Evolutionary conservation across 2,329 filamentous ascomycete species (phyloP).

Genomic region (Stagonosporopsis tanaceti): DNA sequence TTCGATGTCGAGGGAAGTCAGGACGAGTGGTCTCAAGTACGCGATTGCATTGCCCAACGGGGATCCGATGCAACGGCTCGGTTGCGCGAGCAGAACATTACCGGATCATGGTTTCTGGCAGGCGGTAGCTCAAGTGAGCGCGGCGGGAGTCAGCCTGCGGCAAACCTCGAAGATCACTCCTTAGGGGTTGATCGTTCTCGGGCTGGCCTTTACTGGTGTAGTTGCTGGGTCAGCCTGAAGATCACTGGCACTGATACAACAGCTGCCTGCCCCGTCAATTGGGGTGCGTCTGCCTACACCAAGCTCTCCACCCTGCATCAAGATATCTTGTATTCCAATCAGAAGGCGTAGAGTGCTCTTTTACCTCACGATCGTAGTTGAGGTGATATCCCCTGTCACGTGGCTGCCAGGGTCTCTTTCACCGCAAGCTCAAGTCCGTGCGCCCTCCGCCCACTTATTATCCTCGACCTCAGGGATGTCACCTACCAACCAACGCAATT

Average conservation of each 20-base stretch:
- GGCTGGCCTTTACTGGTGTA: not conserved
- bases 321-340: too few relatives aligned
- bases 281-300: too few relatives aligned
- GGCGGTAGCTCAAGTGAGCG: not conserved
- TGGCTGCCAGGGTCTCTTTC: not conserved
- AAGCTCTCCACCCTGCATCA: too few relatives aligned
- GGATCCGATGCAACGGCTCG: not conserved
- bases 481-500: not conserved
- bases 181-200: not conserved
- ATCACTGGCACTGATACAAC: not conserved
- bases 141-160: not conserved
- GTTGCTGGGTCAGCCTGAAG: not conserved
- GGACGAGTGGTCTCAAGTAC: not conserved
- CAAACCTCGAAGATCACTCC: too few relatives aligned
- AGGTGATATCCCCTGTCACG: not conserved
- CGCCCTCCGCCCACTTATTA: too few relatives aligned
- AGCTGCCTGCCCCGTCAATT: too few relatives aligned
- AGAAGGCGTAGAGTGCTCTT: too few relatives aligned
- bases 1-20: not conserved
- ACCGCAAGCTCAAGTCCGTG: not conserved
- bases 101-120: not conserved
- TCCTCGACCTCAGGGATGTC: not conserved
- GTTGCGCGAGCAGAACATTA: not conserved
- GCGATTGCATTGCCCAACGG: not conserved
- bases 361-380: not conserved